These are phyloP conservation scores for Penicillium coffeae DNA, from an alignment of 495 filamentous ascomycete genomes.

Conservation along the genomic window DNA sequence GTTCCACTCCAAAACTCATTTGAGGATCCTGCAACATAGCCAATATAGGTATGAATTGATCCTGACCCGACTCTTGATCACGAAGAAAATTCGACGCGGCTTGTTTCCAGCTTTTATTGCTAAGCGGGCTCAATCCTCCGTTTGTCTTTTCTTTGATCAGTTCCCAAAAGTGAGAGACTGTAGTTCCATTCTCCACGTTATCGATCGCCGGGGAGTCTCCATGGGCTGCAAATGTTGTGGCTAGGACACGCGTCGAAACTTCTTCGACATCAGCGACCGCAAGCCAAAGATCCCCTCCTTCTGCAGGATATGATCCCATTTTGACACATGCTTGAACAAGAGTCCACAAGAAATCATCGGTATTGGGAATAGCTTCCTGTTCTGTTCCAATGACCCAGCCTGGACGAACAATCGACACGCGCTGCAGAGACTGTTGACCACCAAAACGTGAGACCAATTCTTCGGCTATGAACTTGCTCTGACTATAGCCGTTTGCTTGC, in stretches of 20 bases:
- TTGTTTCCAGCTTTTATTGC: neutral
- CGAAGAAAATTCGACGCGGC: neutral
- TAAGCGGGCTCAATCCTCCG: neutral
- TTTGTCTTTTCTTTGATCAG: neutral
- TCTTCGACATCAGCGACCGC: slow-evolving; percentile 8
- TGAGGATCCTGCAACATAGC: slow-evolving; percentile 8
- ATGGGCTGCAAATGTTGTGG: neutral
- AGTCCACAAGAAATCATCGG: slow-evolving; percentile 35
- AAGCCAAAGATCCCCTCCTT: slow-evolving; percentile 19
- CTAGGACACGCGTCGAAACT: neutral
- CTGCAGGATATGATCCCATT: slow-evolving; percentile 7
- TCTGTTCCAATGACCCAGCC: slow-evolving; percentile 29
- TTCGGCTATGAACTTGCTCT: slow-evolving; percentile 34
- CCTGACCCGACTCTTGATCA: neutral
- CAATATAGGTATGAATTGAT: neutral
- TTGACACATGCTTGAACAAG: slow-evolving; percentile 22
- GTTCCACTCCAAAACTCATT: slow-evolving; percentile 4
- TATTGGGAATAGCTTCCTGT: slow-evolving; percentile 23
- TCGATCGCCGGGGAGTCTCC: neutral
- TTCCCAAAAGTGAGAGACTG: neutral
- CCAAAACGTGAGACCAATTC: slow-evolving; percentile 20
- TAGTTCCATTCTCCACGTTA: neutral
- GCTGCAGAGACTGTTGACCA: neutral
- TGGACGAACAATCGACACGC: slow-evolving; percentile 28
- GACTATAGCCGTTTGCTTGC: slow-evolving; percentile 24